A percentile compares a stretch with the other conserved stretches of the same genome.
phyloP scores from a whole-genome alignment of 345 rosid species.

The Ceriops zippeliana region DNA sequence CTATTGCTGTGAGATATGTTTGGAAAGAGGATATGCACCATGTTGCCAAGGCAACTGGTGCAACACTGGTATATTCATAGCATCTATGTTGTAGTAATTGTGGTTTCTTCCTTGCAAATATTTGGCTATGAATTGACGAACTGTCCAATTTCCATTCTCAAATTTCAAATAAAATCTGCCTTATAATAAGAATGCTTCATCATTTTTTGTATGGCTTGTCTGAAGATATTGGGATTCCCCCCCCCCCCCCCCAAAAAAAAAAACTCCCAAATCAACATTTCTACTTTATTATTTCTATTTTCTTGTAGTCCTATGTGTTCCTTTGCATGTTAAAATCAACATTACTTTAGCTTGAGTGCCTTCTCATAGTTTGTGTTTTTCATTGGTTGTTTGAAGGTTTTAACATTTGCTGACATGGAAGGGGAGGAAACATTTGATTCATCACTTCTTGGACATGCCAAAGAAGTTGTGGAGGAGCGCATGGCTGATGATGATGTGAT shows the following conservation, averaged over 20 bases:
- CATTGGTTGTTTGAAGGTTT: slow-evolving; percentile 44
- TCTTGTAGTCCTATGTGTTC: too few relatives aligned
- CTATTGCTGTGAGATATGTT: slow-evolving; percentile 96
- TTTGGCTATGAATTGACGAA: background rate
- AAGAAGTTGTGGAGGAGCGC: slow-evolving; percentile 92
- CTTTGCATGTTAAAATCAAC: too few relatives aligned
- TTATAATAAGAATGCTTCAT: too few relatives aligned
- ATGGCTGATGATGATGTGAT: slow-evolving; percentile 93
- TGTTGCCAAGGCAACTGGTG: slow-evolving; percentile 98
- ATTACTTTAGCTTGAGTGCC: too few relatives aligned
- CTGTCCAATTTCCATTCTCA: too few relatives aligned
- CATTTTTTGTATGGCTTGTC: too few relatives aligned
- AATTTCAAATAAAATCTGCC: too few relatives aligned
- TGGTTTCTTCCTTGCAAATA: background rate
- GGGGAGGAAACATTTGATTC: slow-evolving; percentile 97
- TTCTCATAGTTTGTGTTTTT: background rate
- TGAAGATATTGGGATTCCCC: too few relatives aligned
- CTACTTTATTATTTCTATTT: too few relatives aligned
- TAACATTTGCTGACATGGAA: slow-evolving; percentile 99
- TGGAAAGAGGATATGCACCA: slow-evolving; percentile 97
- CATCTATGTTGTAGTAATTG: background rate
- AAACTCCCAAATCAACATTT: too few relatives aligned
- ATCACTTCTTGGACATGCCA: slow-evolving; percentile 73
- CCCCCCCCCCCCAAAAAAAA: too few relatives aligned
- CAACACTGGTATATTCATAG: slow-evolving; percentile 59